Base-by-base conservation (phyloP, 2,329 filamentous ascomycete genomes). In the Rutstroemia sp. region DNA sequence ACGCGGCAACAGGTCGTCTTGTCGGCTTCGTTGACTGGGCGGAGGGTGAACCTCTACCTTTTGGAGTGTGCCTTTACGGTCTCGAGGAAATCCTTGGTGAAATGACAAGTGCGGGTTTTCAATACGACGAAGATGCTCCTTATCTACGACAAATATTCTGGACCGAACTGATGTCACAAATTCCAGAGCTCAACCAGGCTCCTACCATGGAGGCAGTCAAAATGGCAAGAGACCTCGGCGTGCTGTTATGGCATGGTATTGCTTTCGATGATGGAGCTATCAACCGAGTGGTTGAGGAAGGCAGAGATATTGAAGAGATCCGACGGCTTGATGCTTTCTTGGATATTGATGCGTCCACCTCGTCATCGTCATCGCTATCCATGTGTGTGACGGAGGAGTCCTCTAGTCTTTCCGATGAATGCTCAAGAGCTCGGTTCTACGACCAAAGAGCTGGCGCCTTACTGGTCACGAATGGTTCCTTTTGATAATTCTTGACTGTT, bases 11-110 rank as follows among this genome's bases (percentile, higher is more conserved):
- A 0, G 78, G 77, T 53, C 54, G 62, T 2, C 64, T 86, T 7
- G 72, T 64, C 0, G 84, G 82, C 1, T 57, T 86, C 1, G 73
- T 87, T 0, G 84, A 87, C 64, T 87, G 83, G 83, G 80, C 80
- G 0, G 83, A 87, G 64, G 81, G 78, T 0, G 82, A 86, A 64
- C 76, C 72, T 58, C 65, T 84, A 8, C 82, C 82, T 0, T 82
- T 84, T 61, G 83, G 83, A 0, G 72, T 79, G 3, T 78, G 77
- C 25, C 67, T 84, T 45, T 86, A 84, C 61, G 82, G 82, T 0
- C 67, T 86, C 0, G 82, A 86, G 64, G 76, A 82, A 66, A 64
- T 86, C 1, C 70, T 87, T 0, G 81, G 82, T 0, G 70, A 73
- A 56, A 64, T 76, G n/a, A 66, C 63, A 9, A 37, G 61, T 3